Percentiles rank a stretch among this genome's conserved stretches.
These are phyloP conservation scores for Aureobasidium lini DNA, from an alignment of 2,329 filamentous ascomycete species.

Conservation along the genomic window DNA sequence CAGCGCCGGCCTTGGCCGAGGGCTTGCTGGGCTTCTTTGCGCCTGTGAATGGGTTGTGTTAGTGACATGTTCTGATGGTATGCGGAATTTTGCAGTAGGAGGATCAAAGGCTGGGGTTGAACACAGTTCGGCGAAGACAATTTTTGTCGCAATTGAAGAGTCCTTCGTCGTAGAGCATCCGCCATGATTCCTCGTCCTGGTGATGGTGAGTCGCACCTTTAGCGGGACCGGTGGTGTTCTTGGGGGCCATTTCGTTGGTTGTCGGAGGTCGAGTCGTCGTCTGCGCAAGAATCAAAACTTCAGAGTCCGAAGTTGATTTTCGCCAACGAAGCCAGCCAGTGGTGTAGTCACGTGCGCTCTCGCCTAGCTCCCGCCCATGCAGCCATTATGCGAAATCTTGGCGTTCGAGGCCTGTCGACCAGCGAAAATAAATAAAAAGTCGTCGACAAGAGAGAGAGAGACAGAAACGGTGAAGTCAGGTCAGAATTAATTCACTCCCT, in stretches of 20 bases:
- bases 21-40: constrained; percentile 48
- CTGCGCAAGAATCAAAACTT: background rate
- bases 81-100: constrained; percentile 12
- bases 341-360: background rate
- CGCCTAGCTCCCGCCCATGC: background rate
- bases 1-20: constrained; percentile 71
- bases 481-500: too few relatives aligned
- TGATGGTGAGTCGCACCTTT: constrained; percentile 8
- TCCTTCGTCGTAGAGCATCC: background rate
- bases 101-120: constrained; percentile 9
- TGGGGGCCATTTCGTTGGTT: constrained; percentile 32
- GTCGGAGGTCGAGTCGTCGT: constrained; percentile 26
- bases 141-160: constrained; percentile 4
- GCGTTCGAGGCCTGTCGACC: too few relatives aligned
- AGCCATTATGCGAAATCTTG: background rate
- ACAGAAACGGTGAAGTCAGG: too few relatives aligned
- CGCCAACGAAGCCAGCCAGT: background rate
- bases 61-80: constrained; percentile 4
- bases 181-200: constrained; percentile 6
- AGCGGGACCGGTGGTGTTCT: constrained; percentile 26
- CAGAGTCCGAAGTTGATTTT: background rate
- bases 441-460: too few relatives aligned
- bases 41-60: constrained; percentile 19
- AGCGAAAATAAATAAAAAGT: too few relatives aligned
- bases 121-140: constrained; percentile 7